phyloP scores from a whole-genome alignment of 2,329 filamentous ascomycete genomes.

The Alternaria postmessia region DNA sequence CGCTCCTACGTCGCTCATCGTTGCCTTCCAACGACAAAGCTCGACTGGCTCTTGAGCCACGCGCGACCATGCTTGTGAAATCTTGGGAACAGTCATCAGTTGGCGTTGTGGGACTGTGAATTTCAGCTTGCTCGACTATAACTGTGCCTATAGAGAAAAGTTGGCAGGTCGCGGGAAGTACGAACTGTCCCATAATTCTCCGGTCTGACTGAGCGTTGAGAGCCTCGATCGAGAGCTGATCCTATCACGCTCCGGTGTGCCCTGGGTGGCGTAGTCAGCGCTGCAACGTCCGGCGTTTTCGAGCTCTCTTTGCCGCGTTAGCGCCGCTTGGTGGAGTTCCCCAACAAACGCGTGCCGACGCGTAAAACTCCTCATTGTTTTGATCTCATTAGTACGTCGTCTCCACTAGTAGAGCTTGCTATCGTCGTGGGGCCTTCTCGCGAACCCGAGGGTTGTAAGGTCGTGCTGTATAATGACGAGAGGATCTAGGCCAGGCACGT shows the following conservation, averaged over 20 bases:
- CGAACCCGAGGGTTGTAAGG: neutral
- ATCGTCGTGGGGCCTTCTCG: neutral
- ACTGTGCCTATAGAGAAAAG: neutral
- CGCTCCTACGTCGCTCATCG: slow-evolving; percentile 1
- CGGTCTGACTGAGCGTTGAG: slow-evolving; percentile 10
- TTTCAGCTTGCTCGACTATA: slow-evolving; percentile 6
- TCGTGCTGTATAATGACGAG: neutral
- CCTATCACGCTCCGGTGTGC: slow-evolving; percentile 12
- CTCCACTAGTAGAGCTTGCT: neutral
- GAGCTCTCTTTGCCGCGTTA: slow-evolving; percentile 17
- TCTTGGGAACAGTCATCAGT: neutral
- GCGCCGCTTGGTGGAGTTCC: slow-evolving; percentile 16
- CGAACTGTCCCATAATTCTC: slow-evolving; percentile 10
- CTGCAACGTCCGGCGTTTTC: slow-evolving; percentile 26
- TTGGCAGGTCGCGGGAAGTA: neutral
- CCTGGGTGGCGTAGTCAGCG: slow-evolving; percentile 16
- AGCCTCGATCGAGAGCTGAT: slow-evolving; percentile 5
- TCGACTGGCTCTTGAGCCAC: slow-evolving; percentile 10
- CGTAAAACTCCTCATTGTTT: slow-evolving; percentile 11
- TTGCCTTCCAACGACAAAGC: slow-evolving; percentile 16
- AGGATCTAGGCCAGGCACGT: neutral
- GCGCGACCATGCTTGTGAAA: neutral
- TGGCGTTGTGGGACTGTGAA: slow-evolving; percentile 3
- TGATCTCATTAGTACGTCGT: neutral
- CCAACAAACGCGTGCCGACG: slow-evolving; percentile 29